Evolutionary conservation across 257 asterid species (phyloP).

Genomic region (Mentha longifolia): DNA sequence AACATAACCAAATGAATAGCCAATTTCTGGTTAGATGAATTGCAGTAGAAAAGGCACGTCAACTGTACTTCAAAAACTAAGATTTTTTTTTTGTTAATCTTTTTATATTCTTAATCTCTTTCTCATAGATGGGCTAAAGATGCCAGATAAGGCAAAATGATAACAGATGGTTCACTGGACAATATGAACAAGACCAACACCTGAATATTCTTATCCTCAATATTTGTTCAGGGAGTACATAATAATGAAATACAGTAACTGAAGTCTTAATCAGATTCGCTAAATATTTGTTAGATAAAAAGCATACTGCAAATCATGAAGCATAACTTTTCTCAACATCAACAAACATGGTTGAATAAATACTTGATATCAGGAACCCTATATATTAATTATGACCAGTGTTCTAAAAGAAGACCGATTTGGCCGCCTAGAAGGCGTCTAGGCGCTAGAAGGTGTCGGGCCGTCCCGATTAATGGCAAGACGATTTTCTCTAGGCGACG

Average conservation of each 20-base stretch:
- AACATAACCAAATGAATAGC: background rate
- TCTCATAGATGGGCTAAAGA: background rate
- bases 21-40: constrained; percentile 9
- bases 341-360: background rate
- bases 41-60: background rate
- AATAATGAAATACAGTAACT: constrained; percentile 6
- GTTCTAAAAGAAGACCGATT: no score
- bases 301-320: background rate
- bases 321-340: background rate
- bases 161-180: background rate
- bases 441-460: no score
- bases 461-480: no score
- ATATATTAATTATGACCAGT: no score
- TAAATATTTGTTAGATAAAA: background rate
- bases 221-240: background rate
- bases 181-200: background rate
- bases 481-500: no score
- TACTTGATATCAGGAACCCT: no score
- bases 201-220: background rate
- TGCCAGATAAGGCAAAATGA: background rate
- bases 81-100: background rate
- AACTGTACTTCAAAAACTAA: background rate
- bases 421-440: no score
- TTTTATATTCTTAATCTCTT: background rate
- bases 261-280: background rate